These are phyloP conservation scores for Sarocladium strictum DNA, from an alignment of 2,329 filamentous ascomycete species.

Conservation along the genomic window DNA sequence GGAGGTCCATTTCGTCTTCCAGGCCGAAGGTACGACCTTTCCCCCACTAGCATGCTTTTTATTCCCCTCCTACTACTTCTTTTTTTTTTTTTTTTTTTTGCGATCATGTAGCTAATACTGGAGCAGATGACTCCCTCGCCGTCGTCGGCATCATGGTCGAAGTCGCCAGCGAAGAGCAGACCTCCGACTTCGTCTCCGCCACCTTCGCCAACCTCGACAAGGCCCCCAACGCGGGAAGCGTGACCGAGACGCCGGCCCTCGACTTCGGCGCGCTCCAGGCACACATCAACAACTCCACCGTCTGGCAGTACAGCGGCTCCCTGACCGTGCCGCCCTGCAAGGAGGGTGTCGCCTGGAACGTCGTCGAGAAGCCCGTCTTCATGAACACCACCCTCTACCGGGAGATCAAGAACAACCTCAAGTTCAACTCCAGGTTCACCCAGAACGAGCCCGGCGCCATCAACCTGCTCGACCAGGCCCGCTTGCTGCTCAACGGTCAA, in stretches of 20 bases:
- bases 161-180: slow-evolving; percentile 15
- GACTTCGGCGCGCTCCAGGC: slow-evolving; percentile 31
- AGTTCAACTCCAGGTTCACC: slow-evolving; percentile 47
- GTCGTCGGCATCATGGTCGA: slow-evolving; percentile 34
- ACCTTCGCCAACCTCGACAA: slow-evolving; percentile 29
- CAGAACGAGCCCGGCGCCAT: slow-evolving; percentile 39
- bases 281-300: slow-evolving; percentile 27
- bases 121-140: slow-evolving; percentile 16
- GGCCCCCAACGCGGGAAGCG: slow-evolving; percentile 28
- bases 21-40: slow-evolving; percentile 21
- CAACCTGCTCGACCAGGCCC: slow-evolving; percentile 32
- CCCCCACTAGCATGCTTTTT: background rate
- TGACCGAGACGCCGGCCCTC: slow-evolving; percentile 26
- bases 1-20: slow-evolving; percentile 37
- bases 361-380: slow-evolving; percentile 39
- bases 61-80: too few species aligned
- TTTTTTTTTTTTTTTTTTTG: too few species aligned
- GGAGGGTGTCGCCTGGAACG: slow-evolving; percentile 47
- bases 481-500: too few species aligned
- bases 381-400: slow-evolving; percentile 42
- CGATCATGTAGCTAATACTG: slow-evolving; percentile 5
- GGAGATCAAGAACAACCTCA: slow-evolving; percentile 42
- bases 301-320: slow-evolving; percentile 48
- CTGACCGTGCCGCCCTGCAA: slow-evolving; percentile 54
- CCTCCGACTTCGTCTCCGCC: slow-evolving; percentile 22